Conservation (phyloP, 139 green algal species). For the Chlamydomonas applanata region DNA sequence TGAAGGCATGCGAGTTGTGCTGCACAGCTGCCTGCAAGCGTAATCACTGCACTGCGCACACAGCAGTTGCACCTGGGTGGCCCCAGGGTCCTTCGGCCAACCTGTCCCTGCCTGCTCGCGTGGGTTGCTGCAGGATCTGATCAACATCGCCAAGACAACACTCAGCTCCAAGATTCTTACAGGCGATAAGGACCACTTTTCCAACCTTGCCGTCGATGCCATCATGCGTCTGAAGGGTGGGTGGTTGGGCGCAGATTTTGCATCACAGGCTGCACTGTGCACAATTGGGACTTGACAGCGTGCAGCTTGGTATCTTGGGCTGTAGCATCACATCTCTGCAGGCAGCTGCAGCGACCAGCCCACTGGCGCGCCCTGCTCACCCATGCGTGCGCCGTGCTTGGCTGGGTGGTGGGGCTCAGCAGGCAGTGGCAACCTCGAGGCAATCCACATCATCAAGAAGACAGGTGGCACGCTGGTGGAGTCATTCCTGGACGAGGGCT, state of each 20-base stretch:
- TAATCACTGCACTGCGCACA: too few relatives aligned
- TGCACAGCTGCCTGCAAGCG: too few relatives aligned
- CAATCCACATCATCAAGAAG: conserved; percentile 99
- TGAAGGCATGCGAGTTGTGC: too few relatives aligned
- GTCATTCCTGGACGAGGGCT: conserved; percentile 97
- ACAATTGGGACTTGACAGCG: background rate
- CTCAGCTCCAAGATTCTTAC: conserved; percentile 97
- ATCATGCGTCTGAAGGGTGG: conserved; percentile 84
- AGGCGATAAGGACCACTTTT: conserved; percentile 86
- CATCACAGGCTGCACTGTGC: background rate
- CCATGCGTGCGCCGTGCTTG: background rate
- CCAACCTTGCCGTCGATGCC: conserved; percentile 94
- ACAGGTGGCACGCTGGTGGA: conserved; percentile 89
- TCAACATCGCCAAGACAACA: conserved; percentile 97
- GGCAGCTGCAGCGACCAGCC: background rate
- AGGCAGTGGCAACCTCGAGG: conserved; percentile 86
- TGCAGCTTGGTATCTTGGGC: too few relatives aligned
- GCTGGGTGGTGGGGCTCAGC: too few relatives aligned
- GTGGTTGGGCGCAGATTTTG: background rate
- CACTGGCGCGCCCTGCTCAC: background rate
- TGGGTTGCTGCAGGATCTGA: conserved; percentile 64
- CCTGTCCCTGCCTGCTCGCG: too few relatives aligned
- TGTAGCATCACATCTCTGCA: too few relatives aligned
- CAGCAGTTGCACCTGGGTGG: too few relatives aligned
- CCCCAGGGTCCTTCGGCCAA: too few relatives aligned